Base-by-base conservation (phyloP, 2,329 filamentous ascomycete genomes). In the Colletotrichum gloeosporioides region DNA sequence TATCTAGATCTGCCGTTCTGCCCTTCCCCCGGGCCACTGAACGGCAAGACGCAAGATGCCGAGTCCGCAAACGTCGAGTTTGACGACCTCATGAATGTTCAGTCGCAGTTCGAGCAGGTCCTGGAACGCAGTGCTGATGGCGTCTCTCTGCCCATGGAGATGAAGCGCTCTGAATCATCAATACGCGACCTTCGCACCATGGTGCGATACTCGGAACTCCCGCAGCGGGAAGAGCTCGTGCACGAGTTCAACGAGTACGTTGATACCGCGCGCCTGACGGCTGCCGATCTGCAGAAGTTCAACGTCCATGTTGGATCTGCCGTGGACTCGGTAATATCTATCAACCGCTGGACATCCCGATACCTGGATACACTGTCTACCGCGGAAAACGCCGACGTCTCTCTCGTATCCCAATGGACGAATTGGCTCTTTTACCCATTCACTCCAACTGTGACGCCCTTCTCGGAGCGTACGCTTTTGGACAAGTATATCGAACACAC, bases 401-500 rank as follows among this genome's bases (percentile, higher is more conserved):
- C 69, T 78, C 83, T 65, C 80, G 63, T 89, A 27, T 89, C 80
- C 67, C 84, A 79, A 79, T 85, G 86, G 82, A 80, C 85, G 1
- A 80, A 82, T 29, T 90, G 88, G 85, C 77, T 89, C 3, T 89
- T 93, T 75, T 87, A 90, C 2, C 92, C 93, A 4, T 95, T 96
- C 80, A 88, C 92, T 70, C 90, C 91, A 10, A 85, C 90, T 6
- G 63, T 63, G 5, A 69, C 69, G 8, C 84, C 86, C n/a, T 89
- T 92, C 76, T 90, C 92, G 3, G 91, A 94, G 81, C 88, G 89
- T 55, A 85, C 90, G 22, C 87, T 97, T 2, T 87, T 95, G 49
- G 91, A 95, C 77, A 93, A 95, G 81, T 97, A 96, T 82, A 88
- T 96, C 27, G 89, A 92, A 71, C 95, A 96, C 84, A 94, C 94